phyloP scores from a whole-genome alignment of 495 filamentous ascomycete species.

The Tuber microsphaerosporum region DNA sequence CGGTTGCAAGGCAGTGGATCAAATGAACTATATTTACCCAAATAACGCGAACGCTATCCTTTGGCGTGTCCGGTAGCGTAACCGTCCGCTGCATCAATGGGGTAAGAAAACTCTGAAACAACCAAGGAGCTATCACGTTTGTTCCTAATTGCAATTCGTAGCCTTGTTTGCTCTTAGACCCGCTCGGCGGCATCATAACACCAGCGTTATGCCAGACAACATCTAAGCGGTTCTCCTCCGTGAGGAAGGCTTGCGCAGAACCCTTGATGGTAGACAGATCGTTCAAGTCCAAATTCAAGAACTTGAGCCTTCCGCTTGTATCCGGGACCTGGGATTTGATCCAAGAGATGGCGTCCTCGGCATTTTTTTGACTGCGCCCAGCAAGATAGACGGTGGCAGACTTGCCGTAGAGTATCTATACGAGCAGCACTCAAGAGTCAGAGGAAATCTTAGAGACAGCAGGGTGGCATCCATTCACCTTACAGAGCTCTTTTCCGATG shows the following conservation, averaged over 20 bases:
- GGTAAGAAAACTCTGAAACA: constrained; percentile 46
- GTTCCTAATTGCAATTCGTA: constrained; percentile 45
- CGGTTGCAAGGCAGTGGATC: constrained; percentile 22
- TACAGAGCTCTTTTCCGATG: constrained; percentile 44
- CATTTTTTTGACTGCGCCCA: constrained; percentile 44
- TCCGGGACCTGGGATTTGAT: constrained; percentile 36
- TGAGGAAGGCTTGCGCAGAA: constrained; percentile 45
- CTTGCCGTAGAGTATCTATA: constrained; percentile 43
- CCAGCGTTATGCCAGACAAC: constrained; percentile 56
- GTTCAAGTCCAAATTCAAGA: constrained; percentile 47
- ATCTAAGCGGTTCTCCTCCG: constrained; percentile 46
- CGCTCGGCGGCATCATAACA: constrained; percentile 42
- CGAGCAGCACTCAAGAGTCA: background rate
- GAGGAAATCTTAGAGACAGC: background rate
- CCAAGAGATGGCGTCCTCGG: constrained; percentile 41
- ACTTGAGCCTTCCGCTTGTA: constrained; percentile 43
- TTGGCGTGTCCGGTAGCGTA: constrained; percentile 39
- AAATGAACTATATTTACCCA: constrained; percentile 40
- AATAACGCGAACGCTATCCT: constrained; percentile 45
- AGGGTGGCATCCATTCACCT: constrained; percentile 5
- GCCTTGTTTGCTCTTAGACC: constrained; percentile 42
- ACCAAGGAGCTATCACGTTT: constrained; percentile 45
- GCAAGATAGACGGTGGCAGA: constrained; percentile 46
- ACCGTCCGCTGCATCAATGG: constrained; percentile 43
- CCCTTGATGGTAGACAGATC: constrained; percentile 50